A percentile compares a stretch with the other conserved stretches of the same genome.
Conservation (phyloP, 371 early-diverging fungal species). For the Mucor circinelloides region DNA sequence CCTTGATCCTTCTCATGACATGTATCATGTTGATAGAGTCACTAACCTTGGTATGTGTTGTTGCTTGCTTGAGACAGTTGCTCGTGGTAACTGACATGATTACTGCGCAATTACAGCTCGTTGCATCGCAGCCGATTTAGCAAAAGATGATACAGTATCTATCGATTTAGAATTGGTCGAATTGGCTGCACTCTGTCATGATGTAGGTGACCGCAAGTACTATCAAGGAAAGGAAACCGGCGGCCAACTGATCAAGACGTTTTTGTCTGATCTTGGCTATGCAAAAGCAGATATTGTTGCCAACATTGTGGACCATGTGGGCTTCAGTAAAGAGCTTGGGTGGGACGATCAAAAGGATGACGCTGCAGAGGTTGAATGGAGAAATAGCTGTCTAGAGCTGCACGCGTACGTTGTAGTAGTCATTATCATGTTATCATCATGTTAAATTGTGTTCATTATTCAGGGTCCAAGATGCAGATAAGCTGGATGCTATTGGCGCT, state of each 20-base stretch:
- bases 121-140: constrained; percentile 42
- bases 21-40: constrained; percentile 77
- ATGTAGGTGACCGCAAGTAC: constrained; percentile 79
- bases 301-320: constrained; percentile 68
- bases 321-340: constrained; percentile 72
- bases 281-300: constrained; percentile 53
- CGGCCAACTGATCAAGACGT: constrained; percentile 44
- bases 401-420: constrained; percentile 48
- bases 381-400: constrained; percentile 61
- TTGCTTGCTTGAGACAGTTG: neutral
- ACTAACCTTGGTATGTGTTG: constrained; percentile 55
- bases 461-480: constrained; percentile 83
- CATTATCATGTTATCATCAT: neutral
- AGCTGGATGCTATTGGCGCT: constrained; percentile 83
- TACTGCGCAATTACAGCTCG: constrained; percentile 1
- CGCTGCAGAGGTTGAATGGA: constrained; percentile 47
- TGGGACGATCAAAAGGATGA: constrained; percentile 48
- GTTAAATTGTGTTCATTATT: neutral
- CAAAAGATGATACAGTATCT: constrained; percentile 27
- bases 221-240: constrained; percentile 47
- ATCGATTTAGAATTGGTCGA: constrained; percentile 67
- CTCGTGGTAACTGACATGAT: neutral
- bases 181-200: constrained; percentile 77
- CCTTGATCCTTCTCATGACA: constrained; percentile 81
- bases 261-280: constrained; percentile 40